A percentile compares a stretch with the other conserved stretches of the same genome.
phyloP scores from a whole-genome alignment of 352 stramenopile genomes.

The Globisporangium perplexum region DNA sequence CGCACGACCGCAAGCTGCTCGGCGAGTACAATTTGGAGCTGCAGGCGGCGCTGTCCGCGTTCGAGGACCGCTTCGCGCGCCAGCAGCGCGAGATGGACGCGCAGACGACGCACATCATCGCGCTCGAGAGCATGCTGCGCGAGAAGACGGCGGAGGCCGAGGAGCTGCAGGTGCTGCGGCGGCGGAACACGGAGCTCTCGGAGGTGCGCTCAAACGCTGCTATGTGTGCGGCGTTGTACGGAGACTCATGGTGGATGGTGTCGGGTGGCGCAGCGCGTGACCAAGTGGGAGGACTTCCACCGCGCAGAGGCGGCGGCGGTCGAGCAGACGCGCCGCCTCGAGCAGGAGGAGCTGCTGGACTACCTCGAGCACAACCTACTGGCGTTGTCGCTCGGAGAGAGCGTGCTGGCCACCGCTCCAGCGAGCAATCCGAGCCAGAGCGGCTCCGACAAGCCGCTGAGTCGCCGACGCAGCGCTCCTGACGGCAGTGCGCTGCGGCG shows the following conservation, averaged over 20 bases:
- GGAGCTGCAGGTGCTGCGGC: constrained; percentile 26
- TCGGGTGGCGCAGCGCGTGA: constrained; percentile 27
- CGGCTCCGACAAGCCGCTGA: constrained; percentile 1
- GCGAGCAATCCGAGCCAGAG: not conserved
- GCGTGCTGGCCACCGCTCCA: constrained; percentile 2
- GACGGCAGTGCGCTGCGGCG: constrained; percentile 8
- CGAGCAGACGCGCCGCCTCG: constrained; percentile 22
- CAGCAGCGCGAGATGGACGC: constrained; percentile 51
- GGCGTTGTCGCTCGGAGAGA: constrained; percentile 25
- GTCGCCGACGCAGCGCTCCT: constrained; percentile 10
- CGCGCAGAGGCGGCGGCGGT: constrained; percentile 32
- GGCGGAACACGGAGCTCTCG: constrained; percentile 36
- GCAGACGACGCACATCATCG: constrained; percentile 54
- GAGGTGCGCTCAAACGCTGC: constrained; percentile 23
- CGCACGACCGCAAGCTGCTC: constrained; percentile 69
- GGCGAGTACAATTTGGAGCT: constrained; percentile 82
- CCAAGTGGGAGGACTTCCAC: constrained; percentile 57
- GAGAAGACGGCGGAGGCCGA: constrained; percentile 35
- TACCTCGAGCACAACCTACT: constrained; percentile 38
- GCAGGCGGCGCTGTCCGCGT: constrained; percentile 38
- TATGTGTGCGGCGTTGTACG: not conserved
- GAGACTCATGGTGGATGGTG: too few relatives aligned
- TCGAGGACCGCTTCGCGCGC: constrained; percentile 40
- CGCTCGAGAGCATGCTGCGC: constrained; percentile 51
- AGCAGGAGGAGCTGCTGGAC: constrained; percentile 53